Percentiles rank a stretch among this genome's conserved stretches.
phyloP scores from a whole-genome alignment of 768 basidiomycete species.

The Serendipita indica region DNA sequence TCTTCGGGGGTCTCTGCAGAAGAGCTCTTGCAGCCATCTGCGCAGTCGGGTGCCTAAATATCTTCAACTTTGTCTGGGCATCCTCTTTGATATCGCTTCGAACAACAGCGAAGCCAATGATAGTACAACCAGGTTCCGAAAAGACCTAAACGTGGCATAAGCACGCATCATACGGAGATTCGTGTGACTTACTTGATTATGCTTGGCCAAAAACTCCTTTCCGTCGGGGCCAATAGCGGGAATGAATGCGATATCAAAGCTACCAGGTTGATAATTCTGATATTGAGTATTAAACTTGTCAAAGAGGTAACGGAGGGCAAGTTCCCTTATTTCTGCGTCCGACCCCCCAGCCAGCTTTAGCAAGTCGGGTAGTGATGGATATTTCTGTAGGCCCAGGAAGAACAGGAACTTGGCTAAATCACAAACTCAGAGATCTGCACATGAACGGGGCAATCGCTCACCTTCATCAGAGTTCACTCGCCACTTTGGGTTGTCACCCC shows the following conservation, averaged over 20 bases:
- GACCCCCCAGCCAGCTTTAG: constrained; percentile 52
- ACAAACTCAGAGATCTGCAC: not conserved
- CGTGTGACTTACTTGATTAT: constrained; percentile 39
- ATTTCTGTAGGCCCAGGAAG: constrained; percentile 49
- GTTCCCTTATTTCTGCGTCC: constrained; percentile 34
- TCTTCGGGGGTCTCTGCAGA: constrained; percentile 41
- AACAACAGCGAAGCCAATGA: constrained; percentile 62
- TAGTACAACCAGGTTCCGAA: constrained; percentile 46
- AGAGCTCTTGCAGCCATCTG: constrained; percentile 44
- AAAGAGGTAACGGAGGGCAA: constrained; percentile 69
- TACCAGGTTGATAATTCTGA: constrained; percentile 37
- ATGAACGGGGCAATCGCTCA: constrained; percentile 19
- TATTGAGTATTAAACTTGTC: constrained; percentile 55
- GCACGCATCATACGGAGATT: not conserved
- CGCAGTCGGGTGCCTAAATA: constrained; percentile 55
- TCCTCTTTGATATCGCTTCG: constrained; percentile 38
- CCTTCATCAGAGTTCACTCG: constrained; percentile 74
- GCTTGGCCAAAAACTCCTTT: constrained; percentile 38
- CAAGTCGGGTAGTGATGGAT: constrained; percentile 50
- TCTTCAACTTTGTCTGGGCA: constrained; percentile 45
- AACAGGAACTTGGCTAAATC: constrained; percentile 63
- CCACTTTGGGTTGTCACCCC: constrained; percentile 74
- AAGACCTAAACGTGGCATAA: constrained; percentile 42
- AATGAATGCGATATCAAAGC: constrained; percentile 58
- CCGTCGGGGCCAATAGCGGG: constrained; percentile 48